Evolutionary conservation across 495 filamentous ascomycete species (phyloP).

Genomic region (Penicillium riverlandense): DNA sequence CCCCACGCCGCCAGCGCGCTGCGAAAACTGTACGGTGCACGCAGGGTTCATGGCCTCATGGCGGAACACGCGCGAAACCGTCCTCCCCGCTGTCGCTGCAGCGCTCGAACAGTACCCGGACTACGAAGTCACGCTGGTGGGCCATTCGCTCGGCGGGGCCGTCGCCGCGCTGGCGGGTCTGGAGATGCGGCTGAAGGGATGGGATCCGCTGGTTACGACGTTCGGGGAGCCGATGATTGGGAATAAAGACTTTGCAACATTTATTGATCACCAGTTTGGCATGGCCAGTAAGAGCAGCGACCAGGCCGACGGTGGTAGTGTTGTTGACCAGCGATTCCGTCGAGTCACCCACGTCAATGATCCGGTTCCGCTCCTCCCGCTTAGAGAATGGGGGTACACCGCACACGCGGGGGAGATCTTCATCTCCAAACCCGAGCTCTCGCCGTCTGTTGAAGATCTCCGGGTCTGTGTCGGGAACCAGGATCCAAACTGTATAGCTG

Average conservation of each 20-base stretch:
- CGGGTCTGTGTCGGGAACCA: slow-evolving; percentile 59
- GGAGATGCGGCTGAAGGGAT: slow-evolving; percentile 62
- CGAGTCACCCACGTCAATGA: slow-evolving; percentile 82
- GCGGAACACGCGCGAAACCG: slow-evolving; percentile 56
- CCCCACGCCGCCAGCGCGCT: slow-evolving; percentile 27
- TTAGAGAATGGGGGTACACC: slow-evolving; percentile 78
- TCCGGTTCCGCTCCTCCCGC: slow-evolving; percentile 81
- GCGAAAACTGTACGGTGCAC: slow-evolving; percentile 84
- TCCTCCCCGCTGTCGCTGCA: slow-evolving; percentile 52
- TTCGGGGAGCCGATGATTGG: slow-evolving; percentile 89
- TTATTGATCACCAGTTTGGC: slow-evolving; percentile 59
- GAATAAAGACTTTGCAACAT: slow-evolving; percentile 62
- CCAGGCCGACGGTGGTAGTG: slow-evolving; percentile 3
- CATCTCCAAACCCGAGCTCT: slow-evolving; percentile 62
- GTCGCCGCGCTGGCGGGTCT: slow-evolving; percentile 82
- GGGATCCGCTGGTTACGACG: slow-evolving; percentile 72
- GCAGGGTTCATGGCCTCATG: slow-evolving; percentile 82
- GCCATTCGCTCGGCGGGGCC: slow-evolving; percentile 89
- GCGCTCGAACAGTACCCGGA: slow-evolving; percentile 54
- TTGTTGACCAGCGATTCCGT: slow-evolving; percentile 44
- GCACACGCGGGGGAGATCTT: slow-evolving; percentile 83
- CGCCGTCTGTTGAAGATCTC: slow-evolving; percentile 62
- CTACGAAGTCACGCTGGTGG: slow-evolving; percentile 70
- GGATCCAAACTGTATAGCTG: slow-evolving; percentile 64
- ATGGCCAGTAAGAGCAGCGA: slow-evolving; percentile 20